Conservation (phyloP, 2,329 filamentous ascomycete genomes). For the Cadophora gregata region DNA sequence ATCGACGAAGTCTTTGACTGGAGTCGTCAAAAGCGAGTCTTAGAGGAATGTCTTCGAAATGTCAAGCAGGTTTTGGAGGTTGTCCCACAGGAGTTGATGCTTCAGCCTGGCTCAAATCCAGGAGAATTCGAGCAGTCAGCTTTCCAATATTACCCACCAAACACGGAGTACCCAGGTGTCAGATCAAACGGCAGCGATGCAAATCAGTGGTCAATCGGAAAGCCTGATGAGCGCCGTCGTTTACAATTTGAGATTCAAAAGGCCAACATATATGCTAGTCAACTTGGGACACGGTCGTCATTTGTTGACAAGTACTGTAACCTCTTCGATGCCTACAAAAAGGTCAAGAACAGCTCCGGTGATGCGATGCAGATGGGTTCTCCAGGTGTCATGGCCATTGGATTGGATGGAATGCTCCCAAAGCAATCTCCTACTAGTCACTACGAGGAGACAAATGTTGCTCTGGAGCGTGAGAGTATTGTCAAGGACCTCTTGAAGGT, state of each 20-base stretch:
- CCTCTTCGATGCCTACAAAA: constrained; percentile 69
- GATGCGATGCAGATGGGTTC: constrained; percentile 27
- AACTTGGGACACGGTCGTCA: constrained; percentile 81
- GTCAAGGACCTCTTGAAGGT: constrained; percentile 79
- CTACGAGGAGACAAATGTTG: constrained; percentile 58
- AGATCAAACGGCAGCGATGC: constrained; percentile 43
- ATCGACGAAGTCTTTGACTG: constrained; percentile 77
- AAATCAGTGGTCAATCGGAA: constrained; percentile 24
- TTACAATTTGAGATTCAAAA: constrained; percentile 90
- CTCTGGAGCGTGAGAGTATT: constrained; percentile 78
- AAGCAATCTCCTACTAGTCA: constrained; percentile 51
- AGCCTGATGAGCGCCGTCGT: constrained; percentile 50
- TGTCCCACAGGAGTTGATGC: constrained; percentile 71
- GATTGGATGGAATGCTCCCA: constrained; percentile 40
- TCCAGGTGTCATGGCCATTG: constrained; percentile 39
- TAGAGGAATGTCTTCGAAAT: constrained; percentile 72
- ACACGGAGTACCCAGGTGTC: constrained; percentile 47
- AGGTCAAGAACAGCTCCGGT: constrained; percentile 35
- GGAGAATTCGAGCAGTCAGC: constrained; percentile 48
- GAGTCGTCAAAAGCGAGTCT: constrained; percentile 75
- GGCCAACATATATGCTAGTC: constrained; percentile 84
- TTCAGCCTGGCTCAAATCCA: constrained; percentile 51
- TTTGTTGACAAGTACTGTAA: constrained; percentile 87
- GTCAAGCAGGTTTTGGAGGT: constrained; percentile 73
- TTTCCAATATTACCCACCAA: constrained; percentile 58